Evolutionary conservation across 2,329 filamentous ascomycete species (phyloP).

Genomic region (Diplocarpon mali): DNA sequence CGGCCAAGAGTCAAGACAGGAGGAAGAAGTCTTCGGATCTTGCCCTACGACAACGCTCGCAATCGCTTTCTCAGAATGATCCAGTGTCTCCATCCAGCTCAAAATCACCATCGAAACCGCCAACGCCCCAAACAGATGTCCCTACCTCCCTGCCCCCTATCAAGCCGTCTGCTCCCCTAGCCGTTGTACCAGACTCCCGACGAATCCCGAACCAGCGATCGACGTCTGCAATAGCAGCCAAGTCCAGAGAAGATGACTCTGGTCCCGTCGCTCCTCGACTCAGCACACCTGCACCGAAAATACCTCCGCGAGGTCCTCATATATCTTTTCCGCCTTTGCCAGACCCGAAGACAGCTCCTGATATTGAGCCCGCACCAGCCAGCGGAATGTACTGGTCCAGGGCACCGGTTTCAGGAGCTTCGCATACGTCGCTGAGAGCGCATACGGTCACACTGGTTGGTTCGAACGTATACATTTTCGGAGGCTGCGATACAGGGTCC

Average conservation of each 20-base stretch:
- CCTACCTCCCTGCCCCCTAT: conserved; percentile 15
- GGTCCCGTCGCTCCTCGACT: conserved; percentile 17
- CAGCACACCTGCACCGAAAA: conserved; percentile 18
- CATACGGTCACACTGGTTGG: conserved; percentile 57
- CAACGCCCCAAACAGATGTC: conserved; percentile 13
- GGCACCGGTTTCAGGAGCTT: conserved; percentile 50
- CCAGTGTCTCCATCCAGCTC: conserved; percentile 17
- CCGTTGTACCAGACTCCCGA: conserved; percentile 22
- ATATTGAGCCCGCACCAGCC: conserved; percentile 51
- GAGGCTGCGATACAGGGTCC: conserved; percentile 53
- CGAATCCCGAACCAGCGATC: conserved; percentile 39
- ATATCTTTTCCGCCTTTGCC: conserved; percentile 45
- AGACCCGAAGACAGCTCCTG: conserved; percentile 43
- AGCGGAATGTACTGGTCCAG: conserved; percentile 65
- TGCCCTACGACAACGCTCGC: conserved; percentile 26
- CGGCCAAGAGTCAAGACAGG: conserved; percentile 40
- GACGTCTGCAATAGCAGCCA: conserved; percentile 30
- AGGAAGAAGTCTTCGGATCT: conserved; percentile 24
- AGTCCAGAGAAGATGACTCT: conserved; percentile 10
- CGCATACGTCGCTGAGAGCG: conserved; percentile 50
- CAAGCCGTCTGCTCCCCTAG: conserved; percentile 9
- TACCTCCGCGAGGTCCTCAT: conserved; percentile 29
- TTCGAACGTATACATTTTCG: conserved; percentile 57
- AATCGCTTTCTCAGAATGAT: conserved; percentile 25
- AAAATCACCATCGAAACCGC: conserved; percentile 15